Evolutionary conservation across 352 stramenopile genomes (phyloP).

Genomic region (Phytophthora hibernalis): DNA sequence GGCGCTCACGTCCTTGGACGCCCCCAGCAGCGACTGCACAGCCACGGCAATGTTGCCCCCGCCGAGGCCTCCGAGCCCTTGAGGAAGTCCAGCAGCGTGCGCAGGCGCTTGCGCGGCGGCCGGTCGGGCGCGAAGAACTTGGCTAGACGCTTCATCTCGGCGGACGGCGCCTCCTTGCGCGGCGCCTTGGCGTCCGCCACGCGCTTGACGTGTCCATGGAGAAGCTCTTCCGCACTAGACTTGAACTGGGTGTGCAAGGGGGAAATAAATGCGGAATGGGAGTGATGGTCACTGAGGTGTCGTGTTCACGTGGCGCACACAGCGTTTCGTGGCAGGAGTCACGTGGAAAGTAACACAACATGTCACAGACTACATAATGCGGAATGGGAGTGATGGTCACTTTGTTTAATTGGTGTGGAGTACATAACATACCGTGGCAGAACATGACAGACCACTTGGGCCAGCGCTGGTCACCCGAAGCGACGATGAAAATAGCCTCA

Average conservation of each 20-base stretch:
- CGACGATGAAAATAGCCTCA: too few relatives aligned
- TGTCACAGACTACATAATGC: too few relatives aligned
- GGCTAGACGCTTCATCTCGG: conserved; percentile 80
- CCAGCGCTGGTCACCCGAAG: too few relatives aligned
- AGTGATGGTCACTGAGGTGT: neutral
- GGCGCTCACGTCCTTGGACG: conserved; percentile 51
- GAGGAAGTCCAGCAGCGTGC: conserved; percentile 86
- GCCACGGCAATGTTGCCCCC: conserved; percentile 74
- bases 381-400: too few relatives aligned
- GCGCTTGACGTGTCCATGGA: conserved; percentile 54
- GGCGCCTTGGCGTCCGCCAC: conserved; percentile 45
- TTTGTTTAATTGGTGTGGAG: too few relatives aligned
- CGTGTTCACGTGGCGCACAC: conserved; percentile 1
- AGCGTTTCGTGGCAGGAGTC: neutral
- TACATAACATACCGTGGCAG: too few relatives aligned
- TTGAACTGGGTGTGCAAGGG: conserved; percentile 15
- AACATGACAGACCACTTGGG: too few relatives aligned
- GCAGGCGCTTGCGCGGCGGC: conserved; percentile 83
- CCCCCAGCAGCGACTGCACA: conserved; percentile 68
- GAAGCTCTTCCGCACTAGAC: neutral
- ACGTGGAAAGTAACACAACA: too few relatives aligned
- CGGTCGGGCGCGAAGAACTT: conserved; percentile 89
- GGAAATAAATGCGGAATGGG: neutral
- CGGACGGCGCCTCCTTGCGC: conserved; percentile 42
- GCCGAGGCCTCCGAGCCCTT: conserved; percentile 55